A percentile compares a stretch with the other conserved stretches of the same genome.
Conservation (phyloP, 495 filamentous ascomycete genomes). For the Pseudevernia furfuracea region DNA sequence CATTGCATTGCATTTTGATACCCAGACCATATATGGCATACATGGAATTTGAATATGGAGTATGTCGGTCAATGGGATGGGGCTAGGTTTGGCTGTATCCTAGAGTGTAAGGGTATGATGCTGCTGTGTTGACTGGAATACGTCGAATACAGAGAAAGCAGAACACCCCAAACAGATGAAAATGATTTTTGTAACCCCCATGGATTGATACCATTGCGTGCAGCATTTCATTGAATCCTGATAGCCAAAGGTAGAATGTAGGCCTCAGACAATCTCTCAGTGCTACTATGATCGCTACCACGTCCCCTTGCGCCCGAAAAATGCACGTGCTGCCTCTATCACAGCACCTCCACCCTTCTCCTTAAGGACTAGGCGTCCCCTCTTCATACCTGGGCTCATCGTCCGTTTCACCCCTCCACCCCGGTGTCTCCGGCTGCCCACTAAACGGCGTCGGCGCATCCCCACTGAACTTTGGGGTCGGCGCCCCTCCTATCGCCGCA, state of each 20-base stretch:
- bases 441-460: conserved; percentile 74
- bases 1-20: not conserved
- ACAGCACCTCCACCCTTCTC: not conserved
- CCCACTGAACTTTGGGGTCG: conserved; percentile 59
- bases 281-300: not conserved
- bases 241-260: no score
- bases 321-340: not conserved
- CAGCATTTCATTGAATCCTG: not conserved
- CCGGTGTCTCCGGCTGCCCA: conserved; percentile 60
- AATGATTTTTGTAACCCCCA: not conserved
- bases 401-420: conserved; percentile 45
- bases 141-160: not conserved
- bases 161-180: not conserved
- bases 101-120: no score
- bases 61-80: not conserved
- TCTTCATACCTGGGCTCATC: conserved; percentile 51
- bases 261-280: not conserved
- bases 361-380: conserved; percentile 40
- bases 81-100: not conserved
- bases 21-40: not conserved
- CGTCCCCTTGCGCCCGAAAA: not conserved
- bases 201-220: not conserved
- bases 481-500: conserved; percentile 65
- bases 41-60: not conserved
- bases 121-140: not conserved